These are phyloP conservation scores for Leishmania aethiopica DNA, from an alignment of 208 protist genomes.

Conservation along the genomic window DNA sequence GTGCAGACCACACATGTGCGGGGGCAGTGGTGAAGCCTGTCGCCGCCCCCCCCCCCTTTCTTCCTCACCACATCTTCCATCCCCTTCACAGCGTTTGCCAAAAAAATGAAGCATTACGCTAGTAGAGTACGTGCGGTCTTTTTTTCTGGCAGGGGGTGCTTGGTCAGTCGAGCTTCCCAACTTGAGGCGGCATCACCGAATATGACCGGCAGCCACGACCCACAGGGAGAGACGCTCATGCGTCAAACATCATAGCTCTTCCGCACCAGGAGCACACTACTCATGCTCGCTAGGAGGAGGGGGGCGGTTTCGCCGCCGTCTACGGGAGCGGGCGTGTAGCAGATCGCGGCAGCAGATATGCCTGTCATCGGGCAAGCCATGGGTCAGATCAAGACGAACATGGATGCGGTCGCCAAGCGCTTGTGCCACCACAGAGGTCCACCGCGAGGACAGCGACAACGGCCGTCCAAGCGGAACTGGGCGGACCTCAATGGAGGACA, in stretches of 20 bases:
- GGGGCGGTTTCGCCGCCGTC: neutral
- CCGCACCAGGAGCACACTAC: neutral
- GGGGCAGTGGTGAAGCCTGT: no score
- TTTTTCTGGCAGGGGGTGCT: neutral
- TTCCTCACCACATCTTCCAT: no score
- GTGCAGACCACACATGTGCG: no score
- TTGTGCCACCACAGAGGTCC: neutral
- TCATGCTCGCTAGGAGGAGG: neutral
- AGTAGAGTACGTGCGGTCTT: neutral
- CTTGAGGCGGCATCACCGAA: neutral
- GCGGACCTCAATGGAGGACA: no score
- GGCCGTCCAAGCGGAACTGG: no score
- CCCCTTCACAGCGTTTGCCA: neutral
- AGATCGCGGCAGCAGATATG: neutral
- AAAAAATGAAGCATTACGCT: neutral
- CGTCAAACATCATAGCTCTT: neutral
- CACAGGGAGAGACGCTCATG: neutral
- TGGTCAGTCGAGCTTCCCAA: no score
- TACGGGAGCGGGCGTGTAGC: neutral
- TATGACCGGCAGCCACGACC: neutral
- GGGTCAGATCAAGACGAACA: neutral
- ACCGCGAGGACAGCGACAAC: no score
- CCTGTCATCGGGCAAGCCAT: neutral
- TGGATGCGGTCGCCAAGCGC: neutral
- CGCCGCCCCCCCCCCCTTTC: no score